Evolutionary conservation across 2,329 filamentous ascomycete species (phyloP), one percentile per base, ranked within the genome.

Genomic region (Conoideocrella luteorostrata): DNA sequence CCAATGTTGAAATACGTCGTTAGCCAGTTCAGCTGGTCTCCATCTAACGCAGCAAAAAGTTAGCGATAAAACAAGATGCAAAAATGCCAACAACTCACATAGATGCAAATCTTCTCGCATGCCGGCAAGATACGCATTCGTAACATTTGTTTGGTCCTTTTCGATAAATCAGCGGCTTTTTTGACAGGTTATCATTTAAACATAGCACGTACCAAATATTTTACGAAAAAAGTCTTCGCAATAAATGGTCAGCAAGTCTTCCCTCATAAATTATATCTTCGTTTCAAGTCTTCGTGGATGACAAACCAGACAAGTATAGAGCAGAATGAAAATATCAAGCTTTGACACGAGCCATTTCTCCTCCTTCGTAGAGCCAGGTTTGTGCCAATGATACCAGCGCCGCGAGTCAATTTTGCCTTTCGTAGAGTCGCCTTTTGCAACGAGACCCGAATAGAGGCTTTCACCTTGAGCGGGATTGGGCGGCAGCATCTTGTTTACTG

Each of bases 91-190:
- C 32, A 18, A 24, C 37, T 10, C 7, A 39, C 37, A 5, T n/a
- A 39, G n/a, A 6, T 12, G 48, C 4, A 77, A 62, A 35, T 75
- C 64, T 45, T 74, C 63, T 39, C 61, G 49, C 70, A 74, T 70
- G 48, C 72, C 66, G 21, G 66, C 65, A 18, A 70, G 60, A 43
- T 72, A 75, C 3, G 72, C 72, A 51, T 74, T 74, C 46, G 65
- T 65, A 34, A 74, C 56, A 45, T 72, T 70, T 46, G 64, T 66
- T 32, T 63, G 60, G 48, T 74, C 71, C 9, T 34, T 9, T 15
- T 34, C n/a, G 32, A 29, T 29, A n/a, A 29, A 29, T 29, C n/a
- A 34, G 9, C 13, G 18, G 32, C 32, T 13, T 12, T 7, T 17
- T 9, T 34, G 32, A 34, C 4, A 10, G 32, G n/a, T 10, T 11